Evolutionary conservation across 352 stramenopile genomes (phyloP), one percentile per base, ranked within the genome.

Genomic region (Phytophthora macrochlamydospora): DNA sequence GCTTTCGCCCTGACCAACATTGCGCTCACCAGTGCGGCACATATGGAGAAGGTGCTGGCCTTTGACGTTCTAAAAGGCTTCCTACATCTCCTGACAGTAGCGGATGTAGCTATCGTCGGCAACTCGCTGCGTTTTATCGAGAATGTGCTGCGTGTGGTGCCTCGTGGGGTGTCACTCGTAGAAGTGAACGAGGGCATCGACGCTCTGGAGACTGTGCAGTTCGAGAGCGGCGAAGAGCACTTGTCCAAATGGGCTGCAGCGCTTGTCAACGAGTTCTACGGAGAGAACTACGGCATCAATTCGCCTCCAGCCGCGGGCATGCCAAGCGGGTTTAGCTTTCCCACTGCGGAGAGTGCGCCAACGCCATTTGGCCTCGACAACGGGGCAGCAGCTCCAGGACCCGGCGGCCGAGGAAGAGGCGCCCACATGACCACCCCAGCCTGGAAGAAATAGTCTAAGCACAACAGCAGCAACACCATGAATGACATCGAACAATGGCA

Each of bases 191-290:
- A 84, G 28, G 88, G 88, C 44, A 94, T 94, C 33, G 88, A 94
- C 37, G 85, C 81, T 2, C 74, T 95, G 33, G 88, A 95, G 62
- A 85, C 70, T 24, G 78, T 95, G 32, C 84, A 94, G 69, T 92
- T 89, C 48, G 73, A 92, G 51, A 82, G 75, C 14, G 51, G 72
- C 8, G 83, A 89, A 44, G 72, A 85, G 44, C 78, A 91, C 52
- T 67, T 93, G 35, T 71, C 80, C 6, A 68, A 79, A 38, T 91
- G 85, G 75, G 85, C 85, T 0, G 81, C 87, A 5, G 71, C 77
- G 14, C 66, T 95, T 48, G 81, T 93, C n/a, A 91, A 95, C 64
- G 73, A 90, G 56, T 94, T 92, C 54, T 95, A 93, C 58, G 85
- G 86, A 46, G 85, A 93, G 45, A 89, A 91, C 62, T 94, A 92